Percentiles rank a stretch among this genome's conserved stretches.
phyloP scores from a whole-genome alignment of 164 flowering plant species.

The Annona squamosa region DNA sequence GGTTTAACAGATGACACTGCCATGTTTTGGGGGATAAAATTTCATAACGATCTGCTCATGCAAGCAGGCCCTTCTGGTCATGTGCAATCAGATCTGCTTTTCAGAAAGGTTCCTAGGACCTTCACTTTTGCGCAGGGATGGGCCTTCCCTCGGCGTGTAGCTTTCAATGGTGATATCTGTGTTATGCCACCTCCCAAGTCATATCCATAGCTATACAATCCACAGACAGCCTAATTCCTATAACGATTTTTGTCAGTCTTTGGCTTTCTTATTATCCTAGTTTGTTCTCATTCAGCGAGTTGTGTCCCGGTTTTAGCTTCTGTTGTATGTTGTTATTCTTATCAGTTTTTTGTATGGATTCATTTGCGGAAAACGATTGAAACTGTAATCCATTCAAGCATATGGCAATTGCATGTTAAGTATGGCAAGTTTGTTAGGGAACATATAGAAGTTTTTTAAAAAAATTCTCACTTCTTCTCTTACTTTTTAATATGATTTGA shows the following conservation, averaged over 20 bases:
- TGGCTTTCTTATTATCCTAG: conserved; percentile 27
- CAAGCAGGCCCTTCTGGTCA: conserved; percentile 68
- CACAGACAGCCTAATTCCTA: conserved; percentile 16
- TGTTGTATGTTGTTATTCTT: too few species aligned
- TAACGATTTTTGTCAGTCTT: conserved; percentile 27
- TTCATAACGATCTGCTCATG: conserved; percentile 55
- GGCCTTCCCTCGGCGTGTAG: conserved; percentile 70
- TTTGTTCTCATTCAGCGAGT: background rate
- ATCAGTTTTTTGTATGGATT: too few species aligned
- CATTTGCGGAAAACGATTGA: too few species aligned
- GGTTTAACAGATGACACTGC: conserved; percentile 62
- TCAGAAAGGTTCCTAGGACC: conserved; percentile 46
- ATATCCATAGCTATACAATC: conserved; percentile 63
- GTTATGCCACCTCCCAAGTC: conserved; percentile 80
- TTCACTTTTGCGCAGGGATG: conserved; percentile 73
- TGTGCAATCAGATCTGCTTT: conserved; percentile 67
- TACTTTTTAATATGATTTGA: too few species aligned
- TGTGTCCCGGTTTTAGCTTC: too few species aligned
- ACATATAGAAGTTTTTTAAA: too few species aligned
- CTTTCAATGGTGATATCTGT: conserved; percentile 79
- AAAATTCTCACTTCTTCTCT: too few species aligned
- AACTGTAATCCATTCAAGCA: too few species aligned
- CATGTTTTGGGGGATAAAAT: conserved; percentile 75
- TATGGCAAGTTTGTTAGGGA: too few species aligned
- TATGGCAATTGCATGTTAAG: too few species aligned